phyloP scores from a whole-genome alignment of 768 basidiomycete species.

The Bullera alba region DNA sequence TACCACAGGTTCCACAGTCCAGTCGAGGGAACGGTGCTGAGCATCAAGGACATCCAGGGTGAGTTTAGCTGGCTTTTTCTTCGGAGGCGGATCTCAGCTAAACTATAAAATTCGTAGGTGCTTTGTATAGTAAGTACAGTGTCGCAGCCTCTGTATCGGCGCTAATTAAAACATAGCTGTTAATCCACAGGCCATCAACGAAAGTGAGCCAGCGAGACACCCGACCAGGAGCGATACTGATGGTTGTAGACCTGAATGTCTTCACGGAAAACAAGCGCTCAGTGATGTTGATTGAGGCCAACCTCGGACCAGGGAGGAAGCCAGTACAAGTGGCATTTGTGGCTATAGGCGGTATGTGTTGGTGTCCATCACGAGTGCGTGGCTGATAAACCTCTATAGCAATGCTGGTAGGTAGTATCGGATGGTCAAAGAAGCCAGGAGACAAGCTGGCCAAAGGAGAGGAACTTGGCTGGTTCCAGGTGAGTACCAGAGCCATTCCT shows the following conservation, averaged over 20 bases:
- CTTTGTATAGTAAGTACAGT: conserved; percentile 38
- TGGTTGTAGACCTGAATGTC: conserved; percentile 40
- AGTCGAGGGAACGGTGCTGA: conserved; percentile 53
- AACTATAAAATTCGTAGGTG: conserved; percentile 15
- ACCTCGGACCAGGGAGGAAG: conserved; percentile 30
- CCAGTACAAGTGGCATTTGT: conserved; percentile 57
- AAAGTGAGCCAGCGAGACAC: conserved; percentile 52
- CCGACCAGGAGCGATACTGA: conserved; percentile 47
- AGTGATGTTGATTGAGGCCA: conserved; percentile 31
- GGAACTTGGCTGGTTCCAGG: conserved; percentile 57
- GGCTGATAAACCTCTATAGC: conserved; percentile 39
- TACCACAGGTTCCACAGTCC: conserved; percentile 76
- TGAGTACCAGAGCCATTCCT: conserved; percentile 41
- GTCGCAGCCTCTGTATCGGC: conserved; percentile 17
- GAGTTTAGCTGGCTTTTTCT: conserved; percentile 1
- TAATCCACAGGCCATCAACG: conserved; percentile 72
- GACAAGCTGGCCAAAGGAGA: conserved; percentile 50
- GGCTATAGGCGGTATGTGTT: conserved; percentile 59
- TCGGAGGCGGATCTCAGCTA: background rate
- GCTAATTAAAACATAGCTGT: conserved; percentile 48
- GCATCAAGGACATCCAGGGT: conserved; percentile 41
- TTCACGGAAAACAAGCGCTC: conserved; percentile 46
- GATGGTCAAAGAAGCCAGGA: conserved; percentile 53
- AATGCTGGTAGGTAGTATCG: conserved; percentile 69
- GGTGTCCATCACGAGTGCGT: background rate